Evolutionary conservation across 345 rosid species (phyloP), one percentile per base, ranked within the genome.

Genomic region (Microthlaspi erraticum): DNA sequence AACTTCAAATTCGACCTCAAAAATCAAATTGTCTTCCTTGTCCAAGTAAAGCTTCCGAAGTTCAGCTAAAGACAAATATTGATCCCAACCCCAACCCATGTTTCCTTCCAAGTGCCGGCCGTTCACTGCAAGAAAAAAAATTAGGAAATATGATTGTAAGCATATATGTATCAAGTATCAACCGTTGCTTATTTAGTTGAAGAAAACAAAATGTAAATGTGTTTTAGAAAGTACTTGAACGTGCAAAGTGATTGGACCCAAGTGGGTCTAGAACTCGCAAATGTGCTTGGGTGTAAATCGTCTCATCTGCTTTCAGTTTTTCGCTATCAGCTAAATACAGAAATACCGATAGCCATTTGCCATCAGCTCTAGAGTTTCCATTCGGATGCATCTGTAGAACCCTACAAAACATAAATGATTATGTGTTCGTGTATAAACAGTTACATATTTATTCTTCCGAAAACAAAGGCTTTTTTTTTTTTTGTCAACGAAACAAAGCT

Each of bases 31-130:
- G 16, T 8, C 45, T 2, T 57, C 45, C 62, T 36, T 18, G 14
- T 57, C 62, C 44, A 57, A 57, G 10, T 57, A 57, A 9, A 31
- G 4, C 44, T 34, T 57, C 1, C 5, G n/a, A 36, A 57, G 44
- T 17, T 57, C 44, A 36, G 29, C 16, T 10, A 11, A 0, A 17
- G 62, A 57, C 26, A 57, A 9, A 10, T 17, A 57, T 5, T 18
- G n/a, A 36, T 0, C 0, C 9, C 3, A 57, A 0, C 44, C 62
- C 29, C 8, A 57, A 57, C 44, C 31, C 1, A 0, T 0, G 3
- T 18, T 5, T 57, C 39, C n/a, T 3, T 33, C 26, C 26, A 23
- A 1, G 0, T 13, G 6, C 59, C 39, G 31, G 3, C 14, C 0
- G 2, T 3, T 1, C n/a, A n/a, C 59, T 53, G 59, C 59, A 31